phyloP scores from a whole-genome alignment of 179 eudicot genomes.

The Amaranthus tricolor region DNA sequence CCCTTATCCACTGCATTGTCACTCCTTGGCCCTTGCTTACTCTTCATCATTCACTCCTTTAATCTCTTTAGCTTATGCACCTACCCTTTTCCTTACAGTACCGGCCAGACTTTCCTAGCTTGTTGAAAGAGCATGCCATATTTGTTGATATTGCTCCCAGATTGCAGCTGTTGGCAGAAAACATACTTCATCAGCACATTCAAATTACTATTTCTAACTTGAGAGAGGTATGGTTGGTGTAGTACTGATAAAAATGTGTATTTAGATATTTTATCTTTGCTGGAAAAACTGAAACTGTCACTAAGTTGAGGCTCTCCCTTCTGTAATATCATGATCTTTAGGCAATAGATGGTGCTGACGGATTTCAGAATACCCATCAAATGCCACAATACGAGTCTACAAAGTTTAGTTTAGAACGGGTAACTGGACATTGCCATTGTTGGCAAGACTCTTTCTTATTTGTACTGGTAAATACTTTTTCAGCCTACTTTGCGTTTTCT shows the following conservation, averaged over 20 bases:
- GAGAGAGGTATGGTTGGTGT: constrained; percentile 54
- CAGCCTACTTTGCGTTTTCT: background rate
- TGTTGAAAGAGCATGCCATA: constrained; percentile 70
- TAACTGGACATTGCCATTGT: constrained; percentile 15
- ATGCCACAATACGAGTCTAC: constrained; percentile 74
- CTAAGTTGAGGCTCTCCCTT: background rate
- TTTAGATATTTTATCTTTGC: background rate
- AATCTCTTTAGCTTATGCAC: constrained; percentile 8
- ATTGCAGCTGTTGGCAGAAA: constrained; percentile 76
- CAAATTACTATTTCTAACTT: constrained; percentile 62
- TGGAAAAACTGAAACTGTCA: background rate
- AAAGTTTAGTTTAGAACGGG: constrained; percentile 89
- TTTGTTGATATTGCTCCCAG: constrained; percentile 92
- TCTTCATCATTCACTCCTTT: background rate
- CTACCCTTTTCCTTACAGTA: constrained; percentile 47
- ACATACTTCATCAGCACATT: constrained; percentile 72
- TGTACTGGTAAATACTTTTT: background rate
- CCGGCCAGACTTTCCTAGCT: constrained; percentile 65
- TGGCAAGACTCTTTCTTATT: background rate
- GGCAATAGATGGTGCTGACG: constrained; percentile 96
- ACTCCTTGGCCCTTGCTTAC: background rate
- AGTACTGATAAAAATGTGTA: background rate
- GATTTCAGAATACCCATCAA: constrained; percentile 95
- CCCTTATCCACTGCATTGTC: background rate
- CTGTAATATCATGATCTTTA: constrained; percentile 26